phyloP scores from a whole-genome alignment of 139 green algal genomes.

The Marvania coccoides region DNA sequence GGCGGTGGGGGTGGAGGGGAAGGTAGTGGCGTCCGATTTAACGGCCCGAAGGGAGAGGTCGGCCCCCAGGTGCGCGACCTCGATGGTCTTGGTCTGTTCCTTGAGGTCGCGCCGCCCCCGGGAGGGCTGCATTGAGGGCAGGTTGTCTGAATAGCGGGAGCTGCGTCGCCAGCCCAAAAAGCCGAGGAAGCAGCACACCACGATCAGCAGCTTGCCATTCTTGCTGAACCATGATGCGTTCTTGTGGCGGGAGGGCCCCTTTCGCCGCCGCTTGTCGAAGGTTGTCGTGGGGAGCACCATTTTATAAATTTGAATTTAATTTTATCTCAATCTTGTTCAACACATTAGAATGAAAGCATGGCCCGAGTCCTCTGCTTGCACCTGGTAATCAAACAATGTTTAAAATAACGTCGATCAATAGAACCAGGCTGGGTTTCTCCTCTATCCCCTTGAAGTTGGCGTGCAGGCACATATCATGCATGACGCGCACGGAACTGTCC shows the following conservation, averaged over 20 bases:
- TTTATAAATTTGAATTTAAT: neutral
- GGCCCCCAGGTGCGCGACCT: neutral
- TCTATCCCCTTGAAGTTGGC: too few relatives aligned
- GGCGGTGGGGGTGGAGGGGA: conserved; percentile 8
- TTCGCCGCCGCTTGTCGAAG: neutral
- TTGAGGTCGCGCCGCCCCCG: neutral
- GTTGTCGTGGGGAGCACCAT: neutral
- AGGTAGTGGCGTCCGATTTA: neutral
- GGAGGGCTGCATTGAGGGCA: neutral
- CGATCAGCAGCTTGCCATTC: neutral
- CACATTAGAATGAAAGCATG: too few relatives aligned
- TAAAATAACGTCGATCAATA: too few relatives aligned
- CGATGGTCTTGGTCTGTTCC: neutral
- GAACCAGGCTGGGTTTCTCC: too few relatives aligned
- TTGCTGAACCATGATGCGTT: neutral
- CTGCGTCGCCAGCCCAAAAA: neutral
- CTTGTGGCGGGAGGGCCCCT: neutral
- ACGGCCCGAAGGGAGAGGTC: too few relatives aligned
- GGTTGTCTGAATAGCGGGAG: neutral
- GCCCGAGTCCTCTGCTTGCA: too few relatives aligned
- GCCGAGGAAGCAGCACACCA: neutral
- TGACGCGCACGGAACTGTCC: too few relatives aligned
- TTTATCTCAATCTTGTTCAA: too few relatives aligned
- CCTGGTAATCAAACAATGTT: too few relatives aligned
- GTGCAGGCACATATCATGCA: too few relatives aligned